Base-by-base conservation (phyloP, 2,329 filamentous ascomycete genomes). In the Alternaria gaisen region DNA sequence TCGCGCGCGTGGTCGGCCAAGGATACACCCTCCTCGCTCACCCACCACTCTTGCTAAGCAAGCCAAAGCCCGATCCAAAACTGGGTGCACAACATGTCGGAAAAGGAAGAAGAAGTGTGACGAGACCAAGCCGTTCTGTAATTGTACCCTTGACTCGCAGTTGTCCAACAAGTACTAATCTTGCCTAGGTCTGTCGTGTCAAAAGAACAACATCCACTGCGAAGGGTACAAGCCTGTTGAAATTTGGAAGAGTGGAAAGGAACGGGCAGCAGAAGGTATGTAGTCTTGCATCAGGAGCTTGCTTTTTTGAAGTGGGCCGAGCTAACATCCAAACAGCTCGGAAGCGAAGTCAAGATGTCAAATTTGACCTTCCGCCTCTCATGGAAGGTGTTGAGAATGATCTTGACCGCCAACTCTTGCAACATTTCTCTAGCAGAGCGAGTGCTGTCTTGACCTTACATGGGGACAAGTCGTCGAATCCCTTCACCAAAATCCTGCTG, bases 131-230 rank as follows among this genome's bases (percentile, higher is more conserved):
- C 81, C 81, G 38, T 74, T 73, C 42, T 84, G 80, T 81, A 76
- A 68, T 54, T 68, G 55, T 53, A 30, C 42, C 51, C 40, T 28
- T 9, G 16, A 14, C 12, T n/a, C 38, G 24, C 5, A 43, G 8
- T 50, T 14, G 36, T 43, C 34, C 12, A 34, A n/a, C 32, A 26
- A 20, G 11, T 40, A 48, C 74, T 80, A 62, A 79, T 54, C 56
- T 66, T 59, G 48, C 59, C 50, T 63, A 93, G 90, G 91, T 70
- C 85, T 92, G 78, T 96, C 96, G 72, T 97, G 93, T 74, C 90
- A 95, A 80, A 97, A 97, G 84, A 97, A 97, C 76, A 92, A 93
- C 9, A 92, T 97, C 12, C 88, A 94, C 12, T 97, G 93, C 75
- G 93, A 97, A 79, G 93, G 93, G 12, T 97, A 97, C 74, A 91